Evolutionary conservation across 1,284 basidiomycete genomes (phyloP).

Genomic region (Acaromyces ingoldii): DNA sequence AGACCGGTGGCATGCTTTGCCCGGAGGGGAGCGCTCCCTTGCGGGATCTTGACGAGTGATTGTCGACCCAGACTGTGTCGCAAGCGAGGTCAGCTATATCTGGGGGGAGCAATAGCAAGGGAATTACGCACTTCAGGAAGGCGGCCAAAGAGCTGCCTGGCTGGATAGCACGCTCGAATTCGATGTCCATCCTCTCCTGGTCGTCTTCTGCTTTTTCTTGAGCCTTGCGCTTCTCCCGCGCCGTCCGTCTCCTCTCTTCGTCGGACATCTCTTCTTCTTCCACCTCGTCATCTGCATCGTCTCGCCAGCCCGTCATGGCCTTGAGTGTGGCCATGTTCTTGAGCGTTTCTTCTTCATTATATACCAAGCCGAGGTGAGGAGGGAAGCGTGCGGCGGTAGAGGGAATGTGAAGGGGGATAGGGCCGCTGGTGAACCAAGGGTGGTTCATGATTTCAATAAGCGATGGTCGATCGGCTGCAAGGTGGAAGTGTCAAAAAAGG

Average conservation of each 20-base stretch:
- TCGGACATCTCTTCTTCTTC: slow-evolving; percentile 13
- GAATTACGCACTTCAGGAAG: slow-evolving; percentile 59
- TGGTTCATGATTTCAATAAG: slow-evolving; percentile 81
- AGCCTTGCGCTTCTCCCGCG: slow-evolving; percentile 22
- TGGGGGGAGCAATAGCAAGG: neutral
- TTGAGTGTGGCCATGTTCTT: slow-evolving; percentile 44
- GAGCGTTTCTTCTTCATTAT: slow-evolving; percentile 25
- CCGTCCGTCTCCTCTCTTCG: slow-evolving; percentile 13
- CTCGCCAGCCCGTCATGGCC: slow-evolving; percentile 29
- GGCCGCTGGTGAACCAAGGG: slow-evolving; percentile 75
- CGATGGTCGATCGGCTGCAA: slow-evolving; percentile 65
- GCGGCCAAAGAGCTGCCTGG: slow-evolving; percentile 91
- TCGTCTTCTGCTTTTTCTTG: slow-evolving; percentile 13
- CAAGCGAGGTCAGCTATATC: neutral
- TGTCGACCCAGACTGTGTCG: slow-evolving; percentile 27
- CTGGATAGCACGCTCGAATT: slow-evolving; percentile 90
- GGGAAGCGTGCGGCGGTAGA: slow-evolving; percentile 72
- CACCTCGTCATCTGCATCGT: slow-evolving; percentile 29
- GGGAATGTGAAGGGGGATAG: slow-evolving; percentile 75
- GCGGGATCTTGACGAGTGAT: slow-evolving; percentile 38
- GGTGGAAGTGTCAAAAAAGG: too few relatives aligned
- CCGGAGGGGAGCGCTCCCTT: neutral
- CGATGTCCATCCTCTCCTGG: slow-evolving; percentile 57
- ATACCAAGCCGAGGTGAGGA: slow-evolving; percentile 61
- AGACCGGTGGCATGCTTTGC: slow-evolving; percentile 5